Percentiles rank a stretch among this genome's conserved stretches.
Conservation (phyloP, 1,284 basidiomycete genomes). For the Ceratobasidium sp. region DNA sequence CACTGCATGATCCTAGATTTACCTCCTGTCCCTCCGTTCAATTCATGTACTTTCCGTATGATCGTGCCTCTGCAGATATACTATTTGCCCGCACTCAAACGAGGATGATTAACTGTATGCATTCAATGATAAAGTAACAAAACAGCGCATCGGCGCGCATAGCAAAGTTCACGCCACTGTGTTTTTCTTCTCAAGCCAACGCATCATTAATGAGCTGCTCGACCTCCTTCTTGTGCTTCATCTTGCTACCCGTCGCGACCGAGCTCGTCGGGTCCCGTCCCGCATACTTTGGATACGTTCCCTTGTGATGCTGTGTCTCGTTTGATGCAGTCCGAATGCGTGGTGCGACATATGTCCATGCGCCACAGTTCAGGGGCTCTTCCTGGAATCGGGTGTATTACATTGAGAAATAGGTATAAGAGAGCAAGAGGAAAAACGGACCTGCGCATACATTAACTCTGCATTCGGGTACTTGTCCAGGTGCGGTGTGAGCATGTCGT, state of each 20-base stretch:
- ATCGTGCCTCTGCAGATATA: background rate
- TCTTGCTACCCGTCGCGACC: conserved; percentile 90
- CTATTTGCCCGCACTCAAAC: background rate
- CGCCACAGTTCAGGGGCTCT: conserved; percentile 91
- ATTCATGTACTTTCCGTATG: background rate
- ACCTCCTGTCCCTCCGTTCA: background rate
- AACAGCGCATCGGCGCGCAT: conserved; percentile 2
- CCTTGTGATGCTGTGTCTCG: conserved; percentile 88
- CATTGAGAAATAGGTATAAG: background rate
- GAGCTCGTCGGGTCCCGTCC: conserved; percentile 88
- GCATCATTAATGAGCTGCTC: conserved; percentile 67
- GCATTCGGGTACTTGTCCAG: conserved; percentile 97
- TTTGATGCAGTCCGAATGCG: conserved; percentile 83
- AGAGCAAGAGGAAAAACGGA: conserved; percentile 48
- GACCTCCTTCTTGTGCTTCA: conserved; percentile 86
- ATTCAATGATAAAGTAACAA: conserved; percentile 25
- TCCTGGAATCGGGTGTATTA: conserved; percentile 56
- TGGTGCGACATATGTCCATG: conserved; percentile 92
- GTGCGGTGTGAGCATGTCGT: conserved; percentile 86
- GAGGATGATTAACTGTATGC: conserved; percentile 13
- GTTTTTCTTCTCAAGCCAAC: conserved; percentile 46
- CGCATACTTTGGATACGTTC: conserved; percentile 85
- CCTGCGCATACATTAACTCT: conserved; percentile 86
- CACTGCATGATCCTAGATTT: too few species aligned
- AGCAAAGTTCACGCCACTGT: background rate